Conservation (phyloP, 208 protist species). For the Acanthamoeba castellanii region DNA sequence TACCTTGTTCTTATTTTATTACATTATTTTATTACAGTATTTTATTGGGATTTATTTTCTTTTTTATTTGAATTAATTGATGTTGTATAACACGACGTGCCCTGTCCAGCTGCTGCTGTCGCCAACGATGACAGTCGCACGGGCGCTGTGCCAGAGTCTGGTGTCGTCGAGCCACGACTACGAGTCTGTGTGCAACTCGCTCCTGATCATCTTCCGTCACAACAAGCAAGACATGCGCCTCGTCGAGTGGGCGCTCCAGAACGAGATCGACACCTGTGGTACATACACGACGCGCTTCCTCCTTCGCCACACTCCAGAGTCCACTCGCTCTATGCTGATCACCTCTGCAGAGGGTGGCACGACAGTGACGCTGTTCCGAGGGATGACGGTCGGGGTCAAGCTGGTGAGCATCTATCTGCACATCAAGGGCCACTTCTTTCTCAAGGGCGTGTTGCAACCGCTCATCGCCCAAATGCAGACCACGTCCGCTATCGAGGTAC, state of each 20-base stretch:
- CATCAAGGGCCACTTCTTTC: slow-evolving; percentile 65
- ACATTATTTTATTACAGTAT: no score
- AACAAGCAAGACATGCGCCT: slow-evolving; percentile 35
- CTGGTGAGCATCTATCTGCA: slow-evolving; percentile 54
- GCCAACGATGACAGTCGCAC: slow-evolving; percentile 12
- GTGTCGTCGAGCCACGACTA: slow-evolving; percentile 45
- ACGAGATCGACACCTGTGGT: slow-evolving; percentile 52
- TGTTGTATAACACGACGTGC: neutral
- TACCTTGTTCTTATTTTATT: neutral
- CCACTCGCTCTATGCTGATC: neutral
- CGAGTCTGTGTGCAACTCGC: slow-evolving; percentile 57
- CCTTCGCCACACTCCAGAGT: neutral
- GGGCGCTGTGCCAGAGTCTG: slow-evolving; percentile 32
- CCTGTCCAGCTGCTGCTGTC: slow-evolving; percentile 1
- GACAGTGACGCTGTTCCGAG: slow-evolving; percentile 27
- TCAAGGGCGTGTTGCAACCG: slow-evolving; percentile 63
- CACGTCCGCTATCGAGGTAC: slow-evolving; percentile 28
- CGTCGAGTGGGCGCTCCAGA: slow-evolving; percentile 24
- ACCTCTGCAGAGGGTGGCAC: slow-evolving; percentile 7
- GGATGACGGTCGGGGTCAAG: slow-evolving; percentile 54
- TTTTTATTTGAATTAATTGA: neutral
- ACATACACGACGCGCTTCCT: neutral
- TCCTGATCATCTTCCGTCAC: slow-evolving; percentile 59
- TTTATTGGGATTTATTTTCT: neutral
- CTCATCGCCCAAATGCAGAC: slow-evolving; percentile 63